phyloP scores from a whole-genome alignment of 768 basidiomycete genomes.

The Lactifluus subvellereus region DNA sequence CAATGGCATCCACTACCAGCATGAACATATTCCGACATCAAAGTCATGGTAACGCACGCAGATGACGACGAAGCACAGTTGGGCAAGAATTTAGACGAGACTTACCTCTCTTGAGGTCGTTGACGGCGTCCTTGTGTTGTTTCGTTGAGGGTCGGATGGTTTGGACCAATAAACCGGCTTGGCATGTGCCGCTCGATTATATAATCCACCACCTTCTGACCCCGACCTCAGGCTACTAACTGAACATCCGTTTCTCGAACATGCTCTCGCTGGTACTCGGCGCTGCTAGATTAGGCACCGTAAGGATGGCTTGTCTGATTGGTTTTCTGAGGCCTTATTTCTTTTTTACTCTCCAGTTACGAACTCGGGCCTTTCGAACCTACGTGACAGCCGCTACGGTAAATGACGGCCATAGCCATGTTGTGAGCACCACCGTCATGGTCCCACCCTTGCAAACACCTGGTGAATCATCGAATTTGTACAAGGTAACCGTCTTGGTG shows the following conservation, averaged over 20 bases:
- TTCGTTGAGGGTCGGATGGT: constrained; percentile 25
- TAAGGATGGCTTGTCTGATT: neutral
- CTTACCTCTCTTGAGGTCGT: constrained; percentile 38
- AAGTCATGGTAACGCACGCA: neutral
- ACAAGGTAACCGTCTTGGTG: neutral
- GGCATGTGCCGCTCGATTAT: neutral
- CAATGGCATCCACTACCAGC: constrained; percentile 38
- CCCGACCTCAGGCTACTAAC: neutral
- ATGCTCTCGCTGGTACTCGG: constrained; percentile 11
- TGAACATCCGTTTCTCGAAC: neutral
- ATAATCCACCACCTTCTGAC: neutral
- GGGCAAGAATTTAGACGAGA: constrained; percentile 22
- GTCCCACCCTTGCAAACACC: neutral
- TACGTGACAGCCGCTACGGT: constrained; percentile 21
- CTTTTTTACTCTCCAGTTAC: neutral
- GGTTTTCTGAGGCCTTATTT: neutral
- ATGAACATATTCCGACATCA: constrained; percentile 6
- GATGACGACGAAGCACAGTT: neutral
- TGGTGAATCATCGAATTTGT: neutral
- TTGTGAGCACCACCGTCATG: neutral
- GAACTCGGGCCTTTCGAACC: constrained; percentile 13
- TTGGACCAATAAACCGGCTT: neutral
- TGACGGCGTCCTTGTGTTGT: constrained; percentile 25
- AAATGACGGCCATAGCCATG: constrained; percentile 1
- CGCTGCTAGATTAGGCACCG: constrained; percentile 2